Evolutionary conservation across 257 asterid genomes (phyloP), one percentile per base, ranked within the genome.

Genomic region (Verbena officinalis): DNA sequence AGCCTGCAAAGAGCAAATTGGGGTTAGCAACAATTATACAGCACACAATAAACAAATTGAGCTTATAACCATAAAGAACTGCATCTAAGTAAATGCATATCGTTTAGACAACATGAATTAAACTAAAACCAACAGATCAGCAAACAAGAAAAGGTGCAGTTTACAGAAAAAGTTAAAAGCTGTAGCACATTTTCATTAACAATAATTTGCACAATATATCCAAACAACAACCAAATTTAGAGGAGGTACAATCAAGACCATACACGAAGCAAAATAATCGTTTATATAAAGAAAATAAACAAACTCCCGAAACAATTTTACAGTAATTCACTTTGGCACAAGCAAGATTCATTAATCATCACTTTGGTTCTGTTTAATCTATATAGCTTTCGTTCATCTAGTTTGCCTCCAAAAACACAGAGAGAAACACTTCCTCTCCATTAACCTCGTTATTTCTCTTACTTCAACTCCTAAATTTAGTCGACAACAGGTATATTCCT

Each of bases 1-100:
- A 71, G 90, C 90, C 86, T 83, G 76, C 56, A 67, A 61, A 20
- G 34, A 45, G 23, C 7, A 43, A 42, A 36, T 14, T 3, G 52
- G 9, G 42, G 13, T 70, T 38, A 70, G 73, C 10, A 55, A 48
- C 33, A 55, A 38, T 4, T 11, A 33, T 13, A 14, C 22, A 22
- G 23, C 19, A 14, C 6, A 36, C 44, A 23, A 51, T 22, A 21
- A 56, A 48, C 34, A 33, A 22, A 49, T 38, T n/a, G 27, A 27
- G 33, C 44, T 56, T 7, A 50, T 9, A 20, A 23, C 6, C n/a
- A 45, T 31, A 31, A 21, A 8, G 27, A 4, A n/a, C 8, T 9
- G 46, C 51, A 42, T 19, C 42, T 10, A 3, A 22, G 36, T 6
- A 0, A 24, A 65, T 62, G 57, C 6, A 27, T 21, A 21, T 13